These are phyloP conservation scores for Proliferodiscus dingleyae DNA, from an alignment of 2,329 filamentous ascomycete genomes.

Conservation along the genomic window DNA sequence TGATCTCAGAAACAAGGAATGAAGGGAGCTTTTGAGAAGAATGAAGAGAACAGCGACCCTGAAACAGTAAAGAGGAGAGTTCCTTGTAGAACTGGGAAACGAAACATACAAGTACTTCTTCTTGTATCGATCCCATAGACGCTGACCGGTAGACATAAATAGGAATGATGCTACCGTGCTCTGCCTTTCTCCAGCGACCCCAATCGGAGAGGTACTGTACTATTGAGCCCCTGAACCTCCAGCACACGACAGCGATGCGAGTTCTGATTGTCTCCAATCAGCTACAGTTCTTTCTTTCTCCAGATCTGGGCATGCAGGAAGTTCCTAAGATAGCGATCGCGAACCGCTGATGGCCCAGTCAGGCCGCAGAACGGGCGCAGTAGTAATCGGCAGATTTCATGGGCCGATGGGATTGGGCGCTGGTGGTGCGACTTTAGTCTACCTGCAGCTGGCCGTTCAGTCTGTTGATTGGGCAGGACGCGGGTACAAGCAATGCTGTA, in stretches of 20 bases:
- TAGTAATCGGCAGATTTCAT: background rate
- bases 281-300: constrained; percentile 13
- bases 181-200: background rate
- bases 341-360: constrained; percentile 12
- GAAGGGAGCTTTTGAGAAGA: background rate
- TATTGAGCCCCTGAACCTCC: background rate
- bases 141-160: constrained; percentile 25
- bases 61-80: constrained; percentile 15
- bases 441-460: constrained; percentile 1
- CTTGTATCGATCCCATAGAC: constrained; percentile 20
- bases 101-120: constrained; percentile 31
- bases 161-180: constrained; percentile 12
- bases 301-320: background rate
- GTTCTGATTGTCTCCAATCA: constrained; percentile 22
- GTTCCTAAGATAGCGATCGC: constrained; percentile 9
- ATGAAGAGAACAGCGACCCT: constrained; percentile 4
- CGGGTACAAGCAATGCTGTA: constrained; percentile 1
- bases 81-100: constrained; percentile 14
- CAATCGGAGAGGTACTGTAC: background rate
- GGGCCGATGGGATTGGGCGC: constrained; percentile 1
- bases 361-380: background rate
- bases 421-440: constrained; percentile 7
- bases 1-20: constrained; percentile 1
- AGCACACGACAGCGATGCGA: constrained; percentile 10
- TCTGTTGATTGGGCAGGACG: constrained; percentile 4